These are phyloP conservation scores for Mortierella polycephala DNA, from an alignment of 371 early-diverging fungal genomes.

Conservation along the genomic window DNA sequence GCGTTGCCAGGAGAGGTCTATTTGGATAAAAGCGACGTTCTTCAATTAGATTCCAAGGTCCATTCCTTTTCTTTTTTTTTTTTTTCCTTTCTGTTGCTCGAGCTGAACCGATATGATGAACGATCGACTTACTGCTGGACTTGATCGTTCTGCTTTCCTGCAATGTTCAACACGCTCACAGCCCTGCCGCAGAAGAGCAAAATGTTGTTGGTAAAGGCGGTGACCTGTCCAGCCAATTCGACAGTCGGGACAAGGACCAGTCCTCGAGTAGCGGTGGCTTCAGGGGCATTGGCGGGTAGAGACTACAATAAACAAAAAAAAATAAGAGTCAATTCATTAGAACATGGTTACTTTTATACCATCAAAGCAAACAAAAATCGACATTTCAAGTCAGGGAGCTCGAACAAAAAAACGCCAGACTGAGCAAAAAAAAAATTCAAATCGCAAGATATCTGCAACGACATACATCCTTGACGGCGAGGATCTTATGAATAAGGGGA, in stretches of 20 bases:
- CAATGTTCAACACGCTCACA: conserved; percentile 77
- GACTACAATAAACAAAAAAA: conserved; percentile 10
- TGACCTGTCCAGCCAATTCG: conserved; percentile 96
- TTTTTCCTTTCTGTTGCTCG: neutral
- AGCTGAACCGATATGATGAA: neutral
- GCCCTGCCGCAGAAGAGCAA: conserved; percentile 75
- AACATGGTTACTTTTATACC: neutral
- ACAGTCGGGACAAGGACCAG: conserved; percentile 95
- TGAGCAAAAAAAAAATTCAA: neutral
- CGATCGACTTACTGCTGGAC: conserved; percentile 66
- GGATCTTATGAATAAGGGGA: conserved; percentile 93
- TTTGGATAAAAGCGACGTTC: neutral
- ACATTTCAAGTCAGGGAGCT: neutral
- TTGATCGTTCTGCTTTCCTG: conserved; percentile 70
- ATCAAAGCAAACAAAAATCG: neutral
- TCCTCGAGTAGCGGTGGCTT: conserved; percentile 50
- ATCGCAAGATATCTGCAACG: no score
- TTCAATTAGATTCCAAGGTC: no score
- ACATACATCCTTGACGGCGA: conserved; percentile 73
- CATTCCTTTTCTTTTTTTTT: no score
- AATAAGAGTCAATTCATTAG: neutral
- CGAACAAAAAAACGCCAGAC: neutral
- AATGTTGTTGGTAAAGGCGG: conserved; percentile 77
- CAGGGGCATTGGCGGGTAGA: conserved; percentile 46
- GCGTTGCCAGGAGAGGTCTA: conserved; percentile 84